Base-by-base conservation (phyloP, 1,284 basidiomycete genomes). In the Pterulicium gracile region DNA sequence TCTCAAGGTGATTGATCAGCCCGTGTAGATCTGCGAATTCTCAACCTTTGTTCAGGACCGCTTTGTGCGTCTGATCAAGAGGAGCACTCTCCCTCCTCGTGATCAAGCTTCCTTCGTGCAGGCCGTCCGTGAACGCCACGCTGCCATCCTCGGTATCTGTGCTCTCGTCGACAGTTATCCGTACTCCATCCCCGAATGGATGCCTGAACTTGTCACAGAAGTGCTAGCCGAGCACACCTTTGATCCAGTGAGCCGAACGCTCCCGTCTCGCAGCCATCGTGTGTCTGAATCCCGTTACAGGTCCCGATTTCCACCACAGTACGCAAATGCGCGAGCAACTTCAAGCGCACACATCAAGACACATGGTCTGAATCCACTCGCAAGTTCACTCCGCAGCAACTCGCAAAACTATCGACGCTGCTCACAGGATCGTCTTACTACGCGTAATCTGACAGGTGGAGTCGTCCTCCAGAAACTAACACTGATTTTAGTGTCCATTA, bases 131-230 rank as follows among this genome's bases (percentile, higher is more conserved):
- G 77, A 78, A 54, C 75, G 86, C 13, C 88, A 90, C 60, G 79
- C 79, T 32, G 86, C 84, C 1, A 85, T 90, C 50, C 66, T 90
- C 18, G 87, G 88, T 15, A 78, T 88, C 34, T 82, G 81, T 51
- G 86, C 88, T 1, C 67, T 90, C 22, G 72, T 92, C 10, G 81
- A 85, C 47, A 87, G 85, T 42, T 89, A 85, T 57, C 88, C 88
- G 0, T 90, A 90, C 61, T 88, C 87, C 0, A 81, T 91, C 24
- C 88, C 89, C 51, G 79, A 77, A 51, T 92, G 88, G 86, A 82
- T 88, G 75, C 88, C 88, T 0, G 75, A 77, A 35, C 67, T 89
- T 45, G 65, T 85, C 50, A 79, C 81, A 43, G 75, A 70, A 50
- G 72, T 84, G 18, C 66, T 90, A 43, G 81, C 79, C n/a, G 81